Conservation (phyloP, 2,329 filamentous ascomycete genomes). For the Bretziella fagacearum region DNA sequence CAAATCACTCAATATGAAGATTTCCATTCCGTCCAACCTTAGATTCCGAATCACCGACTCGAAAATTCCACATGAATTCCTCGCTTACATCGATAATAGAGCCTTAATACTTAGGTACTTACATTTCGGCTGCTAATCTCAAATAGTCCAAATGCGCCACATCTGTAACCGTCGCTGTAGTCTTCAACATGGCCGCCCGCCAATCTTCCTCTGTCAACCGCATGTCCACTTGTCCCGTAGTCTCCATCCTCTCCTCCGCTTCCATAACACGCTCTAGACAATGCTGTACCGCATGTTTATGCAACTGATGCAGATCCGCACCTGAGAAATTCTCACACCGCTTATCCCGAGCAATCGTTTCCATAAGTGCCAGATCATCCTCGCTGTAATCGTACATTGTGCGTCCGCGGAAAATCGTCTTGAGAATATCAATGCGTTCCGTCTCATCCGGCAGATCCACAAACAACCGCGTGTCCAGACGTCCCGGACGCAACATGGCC, state of each 20-base stretch:
- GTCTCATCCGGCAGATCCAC: constrained; percentile 66
- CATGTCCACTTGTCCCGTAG: constrained; percentile 19
- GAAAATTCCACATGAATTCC: not conserved
- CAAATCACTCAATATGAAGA: not conserved
- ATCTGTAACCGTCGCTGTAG: constrained; percentile 33
- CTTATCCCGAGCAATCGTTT: constrained; percentile 45
- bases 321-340: constrained; percentile 64
- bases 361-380: constrained; percentile 37
- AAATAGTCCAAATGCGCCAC: constrained; percentile 19
- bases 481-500: constrained; percentile 81
- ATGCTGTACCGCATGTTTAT: constrained; percentile 33
- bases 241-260: constrained; percentile 15
- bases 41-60: too few species aligned
- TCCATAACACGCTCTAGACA: constrained; percentile 27
- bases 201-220: constrained; percentile 30
- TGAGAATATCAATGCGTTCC: constrained; percentile 73
- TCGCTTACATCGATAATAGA: too few species aligned
- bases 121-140: constrained; percentile 11
- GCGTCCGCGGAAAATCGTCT: constrained; percentile 38
- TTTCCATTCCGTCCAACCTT: too few species aligned
- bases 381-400: constrained; percentile 26
- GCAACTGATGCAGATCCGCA: constrained; percentile 37
- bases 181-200: constrained; percentile 33
- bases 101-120: too few species aligned
- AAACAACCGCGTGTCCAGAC: constrained; percentile 75